Base-by-base conservation (phyloP, 2,329 filamentous ascomycete genomes). In the Tolypocladium cylindrosporum region DNA sequence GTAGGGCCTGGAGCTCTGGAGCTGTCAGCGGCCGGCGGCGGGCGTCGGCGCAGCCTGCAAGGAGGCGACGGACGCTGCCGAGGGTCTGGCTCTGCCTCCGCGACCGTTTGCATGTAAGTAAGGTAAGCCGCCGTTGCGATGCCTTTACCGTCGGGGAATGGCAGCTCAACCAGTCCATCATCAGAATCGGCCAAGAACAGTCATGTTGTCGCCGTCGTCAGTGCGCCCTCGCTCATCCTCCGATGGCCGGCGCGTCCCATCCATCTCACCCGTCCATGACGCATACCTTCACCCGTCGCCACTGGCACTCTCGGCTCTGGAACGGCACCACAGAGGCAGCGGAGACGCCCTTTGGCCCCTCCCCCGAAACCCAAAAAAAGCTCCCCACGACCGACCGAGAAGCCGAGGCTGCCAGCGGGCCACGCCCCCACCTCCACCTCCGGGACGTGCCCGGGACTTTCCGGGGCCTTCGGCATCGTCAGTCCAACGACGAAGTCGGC, bases 361-460 rank as follows among this genome's bases (percentile, higher is more conserved):
- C 42, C 21, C 21, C 40, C 7, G 16, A 34, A 43, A 5, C n/a
- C 41, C 41, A 21, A 43, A n/a, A 52, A 36, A 57, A 19, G 43
- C 52, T 64, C 63, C 61, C 61, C 41, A 63, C 64, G 63, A 61
- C 64, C 64, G 64, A 65, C 62, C 63, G 58, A 65, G 57, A 55
- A 65, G 61, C 67, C 67, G 67, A 68, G 65, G 67, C 66, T 64
- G 45, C 56, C 54, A 37, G 53, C 48, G 48, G 48, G 27, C 55
- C 39, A 21, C 51, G 54, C 56, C 56, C 45, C 41, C 54, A 50
- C 37, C 50, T 36, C 50, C 42, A 36, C 21, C 27, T 7, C 42
- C 43, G 31, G 40, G 19, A 39, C 40, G 9, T 16, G 42, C 55
- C 27, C 54, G 54, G 19, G 37, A 34, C 31, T 51, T 51, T 51